Percentiles rank a stretch among this genome's conserved stretches.
Conservation (phyloP, 345 rosid species). For the Raphanus raphanistrum region DNA sequence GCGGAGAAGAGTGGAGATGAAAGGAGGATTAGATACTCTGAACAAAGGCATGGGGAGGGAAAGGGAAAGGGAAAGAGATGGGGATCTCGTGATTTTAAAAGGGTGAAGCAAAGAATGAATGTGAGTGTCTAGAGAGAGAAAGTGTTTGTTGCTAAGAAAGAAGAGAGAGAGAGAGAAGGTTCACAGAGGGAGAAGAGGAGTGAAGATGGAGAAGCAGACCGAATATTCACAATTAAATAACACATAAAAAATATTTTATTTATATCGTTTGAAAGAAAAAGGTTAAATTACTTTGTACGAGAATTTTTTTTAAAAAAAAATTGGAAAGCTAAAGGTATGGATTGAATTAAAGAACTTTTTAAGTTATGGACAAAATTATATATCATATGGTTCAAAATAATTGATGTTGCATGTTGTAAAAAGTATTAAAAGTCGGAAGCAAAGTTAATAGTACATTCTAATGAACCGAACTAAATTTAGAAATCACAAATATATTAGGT, state of each 20-base stretch:
- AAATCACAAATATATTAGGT: too few species aligned
- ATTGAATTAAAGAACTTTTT: background rate
- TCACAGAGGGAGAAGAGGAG: constrained; percentile 39
- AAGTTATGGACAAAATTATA: background rate
- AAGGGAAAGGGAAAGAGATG: constrained; percentile 38
- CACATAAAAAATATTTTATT: background rate
- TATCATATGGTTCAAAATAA: background rate
- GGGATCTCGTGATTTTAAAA: constrained; percentile 75
- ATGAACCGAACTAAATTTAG: too few species aligned
- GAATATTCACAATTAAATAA: constrained; percentile 16
- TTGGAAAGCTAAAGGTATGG: background rate
- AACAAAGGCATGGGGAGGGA: constrained; percentile 14
- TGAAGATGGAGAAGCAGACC: constrained; percentile 33
- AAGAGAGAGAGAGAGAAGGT: constrained; percentile 30
- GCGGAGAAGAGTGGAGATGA: constrained; percentile 29
- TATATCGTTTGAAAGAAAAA: constrained; percentile 1
- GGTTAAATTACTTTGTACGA: background rate
- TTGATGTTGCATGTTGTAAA: background rate
- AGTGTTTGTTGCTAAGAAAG: background rate
- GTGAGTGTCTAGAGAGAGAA: constrained; percentile 45
- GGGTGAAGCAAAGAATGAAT: constrained; percentile 67
- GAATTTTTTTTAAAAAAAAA: background rate
- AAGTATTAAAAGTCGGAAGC: too few species aligned
- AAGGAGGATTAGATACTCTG: constrained; percentile 28
- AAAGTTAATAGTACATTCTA: too few species aligned